A percentile compares a stretch with the other conserved stretches of the same genome.
Conservation (phyloP, 1,284 basidiomycete species). For the Heterobasidion irregulare region DNA sequence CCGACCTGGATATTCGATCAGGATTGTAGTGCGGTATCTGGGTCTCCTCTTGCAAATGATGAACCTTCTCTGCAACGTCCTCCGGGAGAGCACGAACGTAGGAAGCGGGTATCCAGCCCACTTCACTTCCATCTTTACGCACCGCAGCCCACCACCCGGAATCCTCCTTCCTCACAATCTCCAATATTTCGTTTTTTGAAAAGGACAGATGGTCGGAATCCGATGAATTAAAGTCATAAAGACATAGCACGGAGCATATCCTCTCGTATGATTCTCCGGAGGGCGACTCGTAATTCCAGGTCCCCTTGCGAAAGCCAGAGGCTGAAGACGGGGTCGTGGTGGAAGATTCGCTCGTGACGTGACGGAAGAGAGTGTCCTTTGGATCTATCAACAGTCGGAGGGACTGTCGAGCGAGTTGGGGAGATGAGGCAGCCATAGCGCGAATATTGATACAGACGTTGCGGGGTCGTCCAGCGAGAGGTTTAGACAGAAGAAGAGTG, state of each 20-base stretch:
- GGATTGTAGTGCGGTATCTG: conserved; percentile 34
- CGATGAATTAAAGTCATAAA: conserved; percentile 55
- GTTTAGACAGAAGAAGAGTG: background rate
- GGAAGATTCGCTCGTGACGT: background rate
- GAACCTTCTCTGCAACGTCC: conserved; percentile 22
- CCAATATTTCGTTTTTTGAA: conserved; percentile 54
- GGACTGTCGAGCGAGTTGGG: conserved; percentile 1
- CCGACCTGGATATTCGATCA: conserved; percentile 1
- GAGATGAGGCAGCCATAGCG: background rate
- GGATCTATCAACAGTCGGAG: background rate
- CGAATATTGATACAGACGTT: background rate
- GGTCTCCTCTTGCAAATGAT: conserved; percentile 29
- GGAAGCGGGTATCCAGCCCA: conserved; percentile 61
- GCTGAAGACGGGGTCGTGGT: background rate
- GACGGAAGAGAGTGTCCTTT: background rate
- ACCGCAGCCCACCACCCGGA: conserved; percentile 77
- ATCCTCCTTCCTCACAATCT: conserved; percentile 58
- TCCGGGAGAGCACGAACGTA: conserved; percentile 17
- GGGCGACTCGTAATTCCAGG: conserved; percentile 12
- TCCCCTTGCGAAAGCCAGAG: conserved; percentile 4
- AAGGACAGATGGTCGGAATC: conserved; percentile 59
- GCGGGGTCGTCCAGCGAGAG: background rate
- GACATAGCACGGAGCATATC: conserved; percentile 48
- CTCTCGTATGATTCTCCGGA: conserved; percentile 11
- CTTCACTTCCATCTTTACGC: conserved; percentile 36